Conservation (phyloP, 1,139 yeast species). For the Scheffersomyces lignicola region DNA sequence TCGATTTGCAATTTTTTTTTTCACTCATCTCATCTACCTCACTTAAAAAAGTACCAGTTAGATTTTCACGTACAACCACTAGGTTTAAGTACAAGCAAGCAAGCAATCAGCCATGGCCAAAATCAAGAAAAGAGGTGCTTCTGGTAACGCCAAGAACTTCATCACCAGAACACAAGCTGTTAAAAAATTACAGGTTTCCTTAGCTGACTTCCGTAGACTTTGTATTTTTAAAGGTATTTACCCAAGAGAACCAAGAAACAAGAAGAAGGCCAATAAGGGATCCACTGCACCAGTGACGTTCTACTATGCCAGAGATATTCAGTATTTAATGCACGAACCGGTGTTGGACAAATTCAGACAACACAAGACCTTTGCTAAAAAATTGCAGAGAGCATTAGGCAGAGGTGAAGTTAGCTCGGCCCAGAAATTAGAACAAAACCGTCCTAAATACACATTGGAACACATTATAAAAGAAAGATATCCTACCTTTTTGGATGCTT, state of each 20-base stretch:
- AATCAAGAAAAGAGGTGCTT: slow-evolving; percentile 77
- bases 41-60: too few relatives aligned
- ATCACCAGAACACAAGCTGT: slow-evolving; percentile 96
- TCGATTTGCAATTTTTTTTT: slow-evolving; percentile 2
- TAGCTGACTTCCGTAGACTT: slow-evolving; percentile 97
- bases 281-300: slow-evolving; percentile 95
- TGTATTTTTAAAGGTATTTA: slow-evolving; percentile 96
- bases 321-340: slow-evolving; percentile 94
- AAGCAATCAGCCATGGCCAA: slow-evolving; percentile 13
- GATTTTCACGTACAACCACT: too few relatives aligned
- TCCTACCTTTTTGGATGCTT: slow-evolving; percentile 89
- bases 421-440: slow-evolving; percentile 69
- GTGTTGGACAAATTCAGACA: slow-evolving; percentile 89
- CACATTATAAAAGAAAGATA: slow-evolving; percentile 92
- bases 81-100: too few relatives aligned
- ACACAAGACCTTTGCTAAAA: slow-evolving; percentile 91
- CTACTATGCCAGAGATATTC: slow-evolving; percentile 91
- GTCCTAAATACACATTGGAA: slow-evolving; percentile 85
- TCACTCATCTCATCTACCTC: slow-evolving; percentile 6
- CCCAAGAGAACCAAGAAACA: slow-evolving; percentile 95
- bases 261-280: slow-evolving; percentile 96
- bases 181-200: slow-evolving; percentile 84
- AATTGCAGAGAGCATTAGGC: slow-evolving; percentile 86
- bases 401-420: slow-evolving; percentile 92
- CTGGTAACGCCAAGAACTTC: slow-evolving; percentile 91